phyloP scores from a whole-genome alignment of 2,329 filamentous ascomycete genomes.

The Chaetomiaceae sp. region DNA sequence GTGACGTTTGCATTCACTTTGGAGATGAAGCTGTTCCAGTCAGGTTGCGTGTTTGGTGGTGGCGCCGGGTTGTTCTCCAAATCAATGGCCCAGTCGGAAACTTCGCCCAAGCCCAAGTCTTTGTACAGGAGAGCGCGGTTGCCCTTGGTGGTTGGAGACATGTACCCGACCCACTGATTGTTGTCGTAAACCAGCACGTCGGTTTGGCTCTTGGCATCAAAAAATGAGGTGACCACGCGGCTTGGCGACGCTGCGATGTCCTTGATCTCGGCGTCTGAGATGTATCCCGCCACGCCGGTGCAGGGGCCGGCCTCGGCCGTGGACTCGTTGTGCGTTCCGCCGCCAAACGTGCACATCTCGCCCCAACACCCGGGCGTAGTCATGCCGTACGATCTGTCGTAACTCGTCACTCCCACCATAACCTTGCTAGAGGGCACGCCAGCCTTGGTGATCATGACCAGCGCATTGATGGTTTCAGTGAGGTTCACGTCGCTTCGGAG shows the following conservation, averaged over 20 bases:
- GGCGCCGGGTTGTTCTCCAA: conserved; percentile 1
- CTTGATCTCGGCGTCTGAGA: conserved; percentile 19
- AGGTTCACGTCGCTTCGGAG: conserved; percentile 16
- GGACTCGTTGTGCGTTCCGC: conserved; percentile 6
- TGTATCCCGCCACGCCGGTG: conserved; percentile 18
- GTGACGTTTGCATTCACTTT: too few relatives aligned
- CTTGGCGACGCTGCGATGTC: conserved; percentile 3
- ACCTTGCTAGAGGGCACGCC: conserved; percentile 16
- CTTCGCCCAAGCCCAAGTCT: conserved; percentile 18
- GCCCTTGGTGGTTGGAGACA: conserved; percentile 11
- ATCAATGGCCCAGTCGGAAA: conserved; percentile 26
- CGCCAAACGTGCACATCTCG: conserved; percentile 10
- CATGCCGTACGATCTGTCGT: conserved; percentile 20
- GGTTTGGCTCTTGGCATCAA: neutral
- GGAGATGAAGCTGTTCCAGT: neutral
- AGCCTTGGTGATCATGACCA: conserved; percentile 22
- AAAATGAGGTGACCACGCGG: neutral
- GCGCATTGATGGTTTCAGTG: conserved; percentile 8
- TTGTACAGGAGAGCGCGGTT: conserved; percentile 12
- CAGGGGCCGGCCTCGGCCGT: conserved; percentile 12
- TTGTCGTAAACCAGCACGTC: conserved; percentile 15
- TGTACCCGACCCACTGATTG: conserved; percentile 5
- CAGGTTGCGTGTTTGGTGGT: neutral
- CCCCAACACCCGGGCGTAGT: conserved; percentile 8
- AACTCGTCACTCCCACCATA: conserved; percentile 17